These are phyloP conservation scores for Leucocoprinus gongylophorus DNA, from an alignment of 1,284 basidiomycete genomes.

Conservation along the genomic window DNA sequence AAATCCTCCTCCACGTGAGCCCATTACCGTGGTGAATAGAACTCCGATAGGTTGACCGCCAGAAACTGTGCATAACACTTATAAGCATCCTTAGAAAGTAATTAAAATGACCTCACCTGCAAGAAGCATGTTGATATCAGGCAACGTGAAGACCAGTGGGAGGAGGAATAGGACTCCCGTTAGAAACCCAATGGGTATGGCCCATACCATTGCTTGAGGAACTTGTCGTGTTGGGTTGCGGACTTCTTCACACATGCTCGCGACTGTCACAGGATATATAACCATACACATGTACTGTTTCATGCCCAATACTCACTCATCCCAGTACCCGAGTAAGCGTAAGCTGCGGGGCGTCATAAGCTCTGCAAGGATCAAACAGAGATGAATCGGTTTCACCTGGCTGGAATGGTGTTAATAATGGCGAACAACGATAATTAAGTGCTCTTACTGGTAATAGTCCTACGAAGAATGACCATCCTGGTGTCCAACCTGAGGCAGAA, in stretches of 20 bases:
- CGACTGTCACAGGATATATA: slow-evolving; percentile 27
- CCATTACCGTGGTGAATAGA: slow-evolving; percentile 60
- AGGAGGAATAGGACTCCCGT: slow-evolving; percentile 58
- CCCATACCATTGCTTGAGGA: slow-evolving; percentile 51
- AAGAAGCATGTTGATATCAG: slow-evolving; percentile 48
- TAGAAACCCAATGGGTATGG: slow-evolving; percentile 55
- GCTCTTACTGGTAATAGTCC: slow-evolving; percentile 43
- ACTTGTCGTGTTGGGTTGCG: slow-evolving; percentile 49
- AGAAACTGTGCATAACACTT: slow-evolving; percentile 29
- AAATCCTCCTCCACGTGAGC: slow-evolving; percentile 55
- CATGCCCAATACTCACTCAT: slow-evolving; percentile 30
- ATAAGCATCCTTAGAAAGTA: not conserved
- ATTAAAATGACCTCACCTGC: slow-evolving; percentile 29
- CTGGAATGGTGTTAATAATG: not conserved
- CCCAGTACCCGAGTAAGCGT: slow-evolving; percentile 45
- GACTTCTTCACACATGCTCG: slow-evolving; percentile 62
- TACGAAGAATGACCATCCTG: slow-evolving; percentile 54
- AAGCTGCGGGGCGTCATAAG: slow-evolving; percentile 28
- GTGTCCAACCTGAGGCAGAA: slow-evolving; percentile 46
- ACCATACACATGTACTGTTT: not conserved
- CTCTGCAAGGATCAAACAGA: not conserved
- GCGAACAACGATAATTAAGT: not conserved
- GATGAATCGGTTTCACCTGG: not conserved
- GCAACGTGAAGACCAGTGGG: slow-evolving; percentile 62
- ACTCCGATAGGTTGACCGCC: slow-evolving; percentile 61